phyloP scores from a whole-genome alignment of 2,329 filamentous ascomycete genomes.

The Talaromyces sp. region DNA sequence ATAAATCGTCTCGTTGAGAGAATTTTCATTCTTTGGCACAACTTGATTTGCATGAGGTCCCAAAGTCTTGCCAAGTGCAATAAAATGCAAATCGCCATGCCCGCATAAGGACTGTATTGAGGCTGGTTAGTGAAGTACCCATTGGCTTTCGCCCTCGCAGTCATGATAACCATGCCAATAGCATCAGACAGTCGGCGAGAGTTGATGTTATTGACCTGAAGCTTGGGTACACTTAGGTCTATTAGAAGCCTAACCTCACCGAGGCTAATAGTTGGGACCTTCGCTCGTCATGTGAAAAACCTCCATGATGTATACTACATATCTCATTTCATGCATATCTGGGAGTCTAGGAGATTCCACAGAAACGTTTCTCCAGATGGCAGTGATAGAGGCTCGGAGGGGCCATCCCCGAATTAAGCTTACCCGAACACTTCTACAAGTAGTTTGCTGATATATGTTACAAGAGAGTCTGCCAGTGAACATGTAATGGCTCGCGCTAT shows the following conservation, averaged over 20 bases:
- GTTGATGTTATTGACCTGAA: background rate
- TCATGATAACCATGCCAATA: slow-evolving; percentile 68
- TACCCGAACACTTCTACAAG: background rate
- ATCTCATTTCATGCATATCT: background rate
- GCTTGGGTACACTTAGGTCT: background rate
- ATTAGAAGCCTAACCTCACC: background rate
- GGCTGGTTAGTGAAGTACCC: background rate
- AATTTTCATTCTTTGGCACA: background rate
- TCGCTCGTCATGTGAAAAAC: background rate
- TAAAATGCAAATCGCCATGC: background rate
- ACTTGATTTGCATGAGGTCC: slow-evolving; percentile 3
- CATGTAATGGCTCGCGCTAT: background rate
- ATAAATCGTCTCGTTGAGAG: slow-evolving; percentile 7
- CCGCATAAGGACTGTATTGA: slow-evolving; percentile 1
- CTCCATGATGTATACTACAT: background rate
- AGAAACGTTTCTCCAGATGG: background rate
- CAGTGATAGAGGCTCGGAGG: background rate
- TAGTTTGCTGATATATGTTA: background rate
- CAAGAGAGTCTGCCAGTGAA: background rate
- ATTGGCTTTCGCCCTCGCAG: slow-evolving; percentile 29
- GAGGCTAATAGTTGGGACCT: background rate
- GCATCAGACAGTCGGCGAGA: slow-evolving; percentile 75
- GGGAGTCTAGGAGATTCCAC: background rate
- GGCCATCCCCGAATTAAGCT: background rate
- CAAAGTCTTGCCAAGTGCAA: slow-evolving; percentile 11